phyloP scores from a whole-genome alignment of 129 eudicot genomes.

The carrot (Daucus carota) region DH1_v3.0 NC_030385.2:42097001-42097500 shows the following conservation, averaged over 20 bases:
- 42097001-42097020: conserved; percentile 65
- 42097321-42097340: conserved; percentile 74
- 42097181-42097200: conserved; percentile 65
- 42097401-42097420: conserved; percentile 22
- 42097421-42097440: conserved; percentile 17
- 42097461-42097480: conserved; percentile 47
- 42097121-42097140: conserved; percentile 83
- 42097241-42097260: conserved; percentile 46
- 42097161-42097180: conserved; percentile 94
- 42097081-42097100: conserved; percentile 74
- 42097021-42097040: conserved; percentile 65
- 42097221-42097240: conserved; percentile 80
- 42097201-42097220: conserved; percentile 77
- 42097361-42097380: conserved; percentile 86
- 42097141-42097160: conserved; percentile 84
- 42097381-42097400: conserved; percentile 77
- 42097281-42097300: conserved; percentile 78
- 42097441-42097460: conserved; percentile 40
- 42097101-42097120: conserved; percentile 73
- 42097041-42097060: conserved; percentile 80
- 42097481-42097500: conserved; percentile 32
- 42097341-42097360: conserved; percentile 69
- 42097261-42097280: conserved; percentile 68
- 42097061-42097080: conserved; percentile 79
- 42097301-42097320: conserved; percentile 72